Evolutionary conservation across 306 rosid species (phyloP), one percentile per base, ranked within the genome.

Genomic region (Cicer arietinum): DNA sequence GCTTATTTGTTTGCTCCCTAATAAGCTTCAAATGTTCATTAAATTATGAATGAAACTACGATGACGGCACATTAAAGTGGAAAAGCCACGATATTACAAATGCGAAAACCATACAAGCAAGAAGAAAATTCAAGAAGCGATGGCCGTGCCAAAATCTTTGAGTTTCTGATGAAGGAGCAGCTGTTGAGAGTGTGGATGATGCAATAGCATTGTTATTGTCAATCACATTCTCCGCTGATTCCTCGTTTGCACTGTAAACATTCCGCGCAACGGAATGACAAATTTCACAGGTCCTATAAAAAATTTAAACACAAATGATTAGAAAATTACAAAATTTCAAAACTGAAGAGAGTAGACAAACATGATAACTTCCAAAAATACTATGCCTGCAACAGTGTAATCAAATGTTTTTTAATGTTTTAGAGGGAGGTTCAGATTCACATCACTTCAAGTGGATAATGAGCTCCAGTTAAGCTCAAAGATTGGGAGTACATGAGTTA

Each of bases 11-110:
- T 50, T 51, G 39, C 60, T 12, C 6, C 75, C 68, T 51, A 46
- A 16, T 53, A 71, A 74, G 17, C 64, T 65, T 70, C 59, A 47
- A 67, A 58, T 51, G 77, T 69, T 40, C 58, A 67, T 67, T 68
- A 30, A 30, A 14, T 59, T 44, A 30, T 50, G 57, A n/a, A 51
- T 42, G 44, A 62, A 52, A 18, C 74, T 89, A 85, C 2, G 82
- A 80, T 0, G 93, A 89, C 10, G 89, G 88, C 74, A 94, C 85
- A 17, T 94, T 90, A 69, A 94, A 90, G 77, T 89, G 99, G 59
- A 94, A 94, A 76, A 90, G 89, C 99, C 99, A 94, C 14, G 99
- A 94, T 83, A 94, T 86, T 70, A 94, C 96, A 68, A 94, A 94
- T 43, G 97, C 97, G 62, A 92, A 88, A 66, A 94, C 97, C 92